phyloP scores from a whole-genome alignment of 768 basidiomycete genomes.

The Dentipellis sp. region DNA sequence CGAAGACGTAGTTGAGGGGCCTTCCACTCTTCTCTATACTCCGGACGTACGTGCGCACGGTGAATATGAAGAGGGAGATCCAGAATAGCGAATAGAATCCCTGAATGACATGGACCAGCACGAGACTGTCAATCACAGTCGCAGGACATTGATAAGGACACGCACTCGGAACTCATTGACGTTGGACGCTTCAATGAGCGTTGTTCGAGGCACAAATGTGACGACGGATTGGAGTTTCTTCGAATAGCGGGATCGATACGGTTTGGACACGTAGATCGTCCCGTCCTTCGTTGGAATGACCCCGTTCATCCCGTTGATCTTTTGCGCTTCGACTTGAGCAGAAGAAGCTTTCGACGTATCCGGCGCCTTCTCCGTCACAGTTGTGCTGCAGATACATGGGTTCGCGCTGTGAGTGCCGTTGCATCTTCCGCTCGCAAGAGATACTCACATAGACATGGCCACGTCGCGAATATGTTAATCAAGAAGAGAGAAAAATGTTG shows the following conservation, averaged over 20 bases:
- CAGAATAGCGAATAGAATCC: conserved; percentile 97
- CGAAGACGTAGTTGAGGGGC: conserved; percentile 72
- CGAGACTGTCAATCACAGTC: neutral
- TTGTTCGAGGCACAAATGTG: conserved; percentile 81
- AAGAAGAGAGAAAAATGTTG: neutral
- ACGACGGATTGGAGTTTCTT: conserved; percentile 77
- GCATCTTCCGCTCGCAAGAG: neutral
- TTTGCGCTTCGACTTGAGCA: neutral
- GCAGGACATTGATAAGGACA: neutral
- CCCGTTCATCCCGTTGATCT: conserved; percentile 9
- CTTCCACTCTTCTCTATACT: conserved; percentile 73
- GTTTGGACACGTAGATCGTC: conserved; percentile 66
- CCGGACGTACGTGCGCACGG: conserved; percentile 66
- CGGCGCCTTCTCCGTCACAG: too few relatives aligned
- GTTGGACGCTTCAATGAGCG: conserved; percentile 78
- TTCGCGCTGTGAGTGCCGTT: too few relatives aligned
- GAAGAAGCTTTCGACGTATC: too few relatives aligned
- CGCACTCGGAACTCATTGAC: conserved; percentile 80
- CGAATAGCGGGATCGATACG: conserved; percentile 61
- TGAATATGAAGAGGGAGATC: conserved; percentile 79
- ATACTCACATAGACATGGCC: neutral
- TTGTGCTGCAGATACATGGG: too few relatives aligned
- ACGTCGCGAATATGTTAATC: neutral
- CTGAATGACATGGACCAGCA: conserved; percentile 23
- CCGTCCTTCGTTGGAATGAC: conserved; percentile 47